Conservation (phyloP, 768 basidiomycete species). For the Tylopilus balloui region DNA sequence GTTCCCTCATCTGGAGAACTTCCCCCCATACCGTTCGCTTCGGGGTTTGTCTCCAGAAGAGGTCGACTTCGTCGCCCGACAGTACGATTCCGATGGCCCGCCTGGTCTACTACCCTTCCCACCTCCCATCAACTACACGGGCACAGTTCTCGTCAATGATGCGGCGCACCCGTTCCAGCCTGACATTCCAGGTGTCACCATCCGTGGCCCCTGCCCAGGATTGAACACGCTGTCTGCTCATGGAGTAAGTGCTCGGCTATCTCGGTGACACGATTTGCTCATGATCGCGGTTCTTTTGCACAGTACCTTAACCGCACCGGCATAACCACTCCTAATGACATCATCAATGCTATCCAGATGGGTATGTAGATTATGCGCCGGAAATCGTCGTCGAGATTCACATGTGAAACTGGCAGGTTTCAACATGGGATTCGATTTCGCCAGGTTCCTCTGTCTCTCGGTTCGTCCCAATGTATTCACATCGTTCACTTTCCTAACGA, state of each 20-base stretch:
- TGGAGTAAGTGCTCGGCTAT: constrained; percentile 10
- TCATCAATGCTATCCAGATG: constrained; percentile 21
- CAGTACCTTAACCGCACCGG: constrained; percentile 18
- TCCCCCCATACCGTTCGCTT: constrained; percentile 17
- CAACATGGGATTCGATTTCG: constrained; percentile 18
- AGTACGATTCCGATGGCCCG: too few relatives aligned
- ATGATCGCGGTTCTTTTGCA: not conserved
- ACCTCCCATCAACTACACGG: constrained; percentile 15
- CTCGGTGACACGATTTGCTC: not conserved
- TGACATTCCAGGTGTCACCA: constrained; percentile 10
- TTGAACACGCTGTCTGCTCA: constrained; percentile 25
- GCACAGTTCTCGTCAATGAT: constrained; percentile 19
- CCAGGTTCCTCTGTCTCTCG: constrained; percentile 14
- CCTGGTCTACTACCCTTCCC: constrained; percentile 20
- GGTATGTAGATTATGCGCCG: not conserved
- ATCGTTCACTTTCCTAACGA: not conserved
- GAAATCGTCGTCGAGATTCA: not conserved
- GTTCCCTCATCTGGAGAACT: constrained; percentile 8
- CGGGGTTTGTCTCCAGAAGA: constrained; percentile 12
- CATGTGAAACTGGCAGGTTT: constrained; percentile 10
- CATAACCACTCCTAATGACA: constrained; percentile 15
- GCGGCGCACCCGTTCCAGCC: constrained; percentile 12
- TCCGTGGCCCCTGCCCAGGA: constrained; percentile 25
- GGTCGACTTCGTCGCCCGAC: constrained; percentile 7
- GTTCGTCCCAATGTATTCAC: constrained; percentile 1